These are phyloP conservation scores for Aureobasidium sp. DNA, from an alignment of 2,329 filamentous ascomycete genomes.

Conservation along the genomic window DNA sequence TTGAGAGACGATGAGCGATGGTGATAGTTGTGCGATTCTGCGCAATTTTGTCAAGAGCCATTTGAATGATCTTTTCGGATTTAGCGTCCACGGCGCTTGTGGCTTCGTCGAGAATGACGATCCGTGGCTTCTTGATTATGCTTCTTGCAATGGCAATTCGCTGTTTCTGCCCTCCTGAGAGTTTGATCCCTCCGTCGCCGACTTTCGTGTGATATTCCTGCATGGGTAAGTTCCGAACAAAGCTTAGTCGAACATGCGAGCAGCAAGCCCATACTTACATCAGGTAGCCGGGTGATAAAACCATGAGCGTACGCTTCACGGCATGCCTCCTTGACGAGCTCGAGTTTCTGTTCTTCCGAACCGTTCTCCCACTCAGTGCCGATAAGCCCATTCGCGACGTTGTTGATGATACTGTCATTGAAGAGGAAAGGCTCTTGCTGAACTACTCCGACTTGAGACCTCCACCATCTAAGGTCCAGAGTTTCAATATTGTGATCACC, in stretches of 20 bases:
- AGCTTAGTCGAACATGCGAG: no score
- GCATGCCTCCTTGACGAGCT: slow-evolving; percentile 82
- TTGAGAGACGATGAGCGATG: slow-evolving; percentile 37
- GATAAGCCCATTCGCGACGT: slow-evolving; percentile 50
- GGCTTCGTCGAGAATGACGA: slow-evolving; percentile 88
- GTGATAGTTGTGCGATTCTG: slow-evolving; percentile 50
- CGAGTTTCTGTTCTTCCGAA: slow-evolving; percentile 64
- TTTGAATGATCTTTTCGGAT: slow-evolving; percentile 91
- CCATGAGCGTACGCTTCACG: slow-evolving; percentile 91
- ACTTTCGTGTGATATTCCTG: slow-evolving; percentile 77
- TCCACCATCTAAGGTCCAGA: slow-evolving; percentile 88
- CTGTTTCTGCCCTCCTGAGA: slow-evolving; percentile 95
- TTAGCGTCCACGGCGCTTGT: slow-evolving; percentile 95
- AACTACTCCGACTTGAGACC: slow-evolving; percentile 87
- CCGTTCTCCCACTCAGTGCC: slow-evolving; percentile 28
- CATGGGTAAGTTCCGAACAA: not conserved
- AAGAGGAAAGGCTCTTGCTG: slow-evolving; percentile 92
- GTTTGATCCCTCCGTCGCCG: slow-evolving; percentile 82
- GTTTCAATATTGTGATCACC: slow-evolving; percentile 72
- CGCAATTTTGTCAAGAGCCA: slow-evolving; percentile 69
- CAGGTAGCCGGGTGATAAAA: slow-evolving; percentile 62
- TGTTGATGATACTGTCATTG: slow-evolving; percentile 75
- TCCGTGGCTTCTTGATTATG: slow-evolving; percentile 67
- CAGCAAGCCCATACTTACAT: slow-evolving; percentile 39
- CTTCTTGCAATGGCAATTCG: slow-evolving; percentile 94